phyloP scores from a whole-genome alignment of 495 filamentous ascomycete species.

The Neurospora sp. region DNA sequence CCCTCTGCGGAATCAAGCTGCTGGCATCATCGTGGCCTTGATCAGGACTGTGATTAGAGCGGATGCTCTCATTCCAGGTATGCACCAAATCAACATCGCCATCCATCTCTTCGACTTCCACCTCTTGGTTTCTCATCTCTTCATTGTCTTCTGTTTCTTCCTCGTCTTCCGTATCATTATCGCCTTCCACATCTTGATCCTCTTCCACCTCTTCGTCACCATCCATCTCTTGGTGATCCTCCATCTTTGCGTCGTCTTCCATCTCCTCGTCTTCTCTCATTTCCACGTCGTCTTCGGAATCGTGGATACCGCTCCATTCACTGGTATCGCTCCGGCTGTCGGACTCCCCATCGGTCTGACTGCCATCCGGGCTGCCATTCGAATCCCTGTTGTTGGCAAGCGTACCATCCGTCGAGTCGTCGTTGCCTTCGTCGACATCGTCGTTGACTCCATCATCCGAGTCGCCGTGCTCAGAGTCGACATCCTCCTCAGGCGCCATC shows the following conservation, averaged over 20 bases:
- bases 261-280: background rate
- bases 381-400: background rate
- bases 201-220: background rate
- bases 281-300: background rate
- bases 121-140: background rate
- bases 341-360: background rate
- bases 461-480: background rate
- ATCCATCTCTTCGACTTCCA: background rate
- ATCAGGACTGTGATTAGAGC: background rate
- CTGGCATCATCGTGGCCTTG: background rate
- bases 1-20: background rate
- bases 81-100: background rate
- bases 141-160: background rate
- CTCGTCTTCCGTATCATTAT: background rate
- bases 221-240: background rate
- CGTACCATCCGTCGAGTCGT: background rate
- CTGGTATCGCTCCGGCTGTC: background rate
- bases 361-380: background rate
- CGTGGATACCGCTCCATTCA: background rate
- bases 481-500: background rate
- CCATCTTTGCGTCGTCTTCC: background rate
- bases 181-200: background rate
- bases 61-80: background rate
- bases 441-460: background rate
- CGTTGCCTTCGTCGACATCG: background rate